Evolutionary conservation across 345 rosid genomes (phyloP).

Genomic region (Ceriops decandra): DNA sequence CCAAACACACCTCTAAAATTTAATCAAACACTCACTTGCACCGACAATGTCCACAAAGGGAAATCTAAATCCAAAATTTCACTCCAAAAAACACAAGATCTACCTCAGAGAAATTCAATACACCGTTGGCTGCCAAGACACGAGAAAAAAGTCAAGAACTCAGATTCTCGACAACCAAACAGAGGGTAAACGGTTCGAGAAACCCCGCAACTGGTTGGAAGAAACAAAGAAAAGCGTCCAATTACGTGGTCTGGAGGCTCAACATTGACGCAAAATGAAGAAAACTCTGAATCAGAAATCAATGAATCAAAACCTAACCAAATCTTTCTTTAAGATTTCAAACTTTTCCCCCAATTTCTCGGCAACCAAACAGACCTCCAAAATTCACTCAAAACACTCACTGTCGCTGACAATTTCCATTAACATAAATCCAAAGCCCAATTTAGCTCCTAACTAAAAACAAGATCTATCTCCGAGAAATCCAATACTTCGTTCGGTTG

Average conservation of each 20-base stretch:
- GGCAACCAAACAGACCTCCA: neutral
- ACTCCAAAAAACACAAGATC: too few species aligned
- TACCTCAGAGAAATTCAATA: too few species aligned
- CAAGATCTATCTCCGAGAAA: too few species aligned
- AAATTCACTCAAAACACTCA: constrained; percentile 5
- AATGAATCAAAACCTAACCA: neutral
- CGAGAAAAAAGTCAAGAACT: neutral
- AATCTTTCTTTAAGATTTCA: neutral
- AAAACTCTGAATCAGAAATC: neutral
- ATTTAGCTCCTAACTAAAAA: too few species aligned
- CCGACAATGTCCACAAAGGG: too few species aligned
- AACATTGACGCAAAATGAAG: neutral
- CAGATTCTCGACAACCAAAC: neutral
- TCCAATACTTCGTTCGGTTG: too few species aligned
- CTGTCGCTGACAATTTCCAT: too few species aligned
- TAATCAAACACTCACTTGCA: neutral
- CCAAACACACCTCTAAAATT: constrained; percentile 7
- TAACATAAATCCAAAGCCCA: too few species aligned
- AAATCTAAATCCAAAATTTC: too few species aligned
- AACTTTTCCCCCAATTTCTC: neutral
- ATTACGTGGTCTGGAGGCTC: neutral
- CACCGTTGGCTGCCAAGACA: too few species aligned
- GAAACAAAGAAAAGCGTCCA: neutral
- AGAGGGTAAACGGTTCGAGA: neutral
- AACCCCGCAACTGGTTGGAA: neutral